Conservation (phyloP, 495 filamentous ascomycete genomes). For the Tuber indicum region DNA sequence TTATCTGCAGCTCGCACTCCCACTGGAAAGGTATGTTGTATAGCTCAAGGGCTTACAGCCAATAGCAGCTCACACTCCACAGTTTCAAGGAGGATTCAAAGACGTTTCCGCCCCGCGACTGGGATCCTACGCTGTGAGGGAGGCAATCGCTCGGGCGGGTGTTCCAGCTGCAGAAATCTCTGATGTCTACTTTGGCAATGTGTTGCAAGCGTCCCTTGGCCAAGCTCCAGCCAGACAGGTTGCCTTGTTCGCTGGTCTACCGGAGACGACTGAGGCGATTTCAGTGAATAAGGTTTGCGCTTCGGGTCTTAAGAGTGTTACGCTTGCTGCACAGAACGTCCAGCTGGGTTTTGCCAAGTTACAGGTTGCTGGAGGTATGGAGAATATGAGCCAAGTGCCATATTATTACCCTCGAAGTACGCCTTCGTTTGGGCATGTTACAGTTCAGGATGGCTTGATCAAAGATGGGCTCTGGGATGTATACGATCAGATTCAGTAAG, state of each 20-base stretch:
- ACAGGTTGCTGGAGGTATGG: conserved; percentile 90
- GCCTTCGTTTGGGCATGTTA: conserved; percentile 76
- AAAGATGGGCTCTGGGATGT: conserved; percentile 96
- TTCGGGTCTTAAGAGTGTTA: conserved; percentile 86
- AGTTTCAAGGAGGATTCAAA: conserved; percentile 90
- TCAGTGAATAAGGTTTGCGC: conserved; percentile 98
- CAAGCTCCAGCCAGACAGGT: conserved; percentile 92
- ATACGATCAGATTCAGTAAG: conserved; percentile 76
- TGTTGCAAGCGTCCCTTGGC: conserved; percentile 74
- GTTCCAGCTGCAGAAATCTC: conserved; percentile 70
- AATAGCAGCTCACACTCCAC: conserved; percentile 2
- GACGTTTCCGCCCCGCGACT: conserved; percentile 77
- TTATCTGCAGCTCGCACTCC: conserved; percentile 81
- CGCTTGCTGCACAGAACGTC: conserved; percentile 85
- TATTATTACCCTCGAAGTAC: conserved; percentile 78
- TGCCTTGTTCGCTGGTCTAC: conserved; percentile 75
- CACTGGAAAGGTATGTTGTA: conserved; percentile 64
- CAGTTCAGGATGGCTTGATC: conserved; percentile 82
- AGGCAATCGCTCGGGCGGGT: conserved; percentile 73
- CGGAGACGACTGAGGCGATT: conserved; percentile 67
- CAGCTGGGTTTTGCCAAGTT: conserved; percentile 80
- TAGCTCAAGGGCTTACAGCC: neutral
- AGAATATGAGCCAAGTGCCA: conserved; percentile 91
- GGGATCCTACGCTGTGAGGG: conserved; percentile 80
- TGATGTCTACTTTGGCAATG: conserved; percentile 96